Percentiles rank a stretch among this genome's conserved stretches.
These are phyloP conservation scores for Veloporphyrellus conicus DNA, from an alignment of 1,284 basidiomycete genomes.

Conservation along the genomic window DNA sequence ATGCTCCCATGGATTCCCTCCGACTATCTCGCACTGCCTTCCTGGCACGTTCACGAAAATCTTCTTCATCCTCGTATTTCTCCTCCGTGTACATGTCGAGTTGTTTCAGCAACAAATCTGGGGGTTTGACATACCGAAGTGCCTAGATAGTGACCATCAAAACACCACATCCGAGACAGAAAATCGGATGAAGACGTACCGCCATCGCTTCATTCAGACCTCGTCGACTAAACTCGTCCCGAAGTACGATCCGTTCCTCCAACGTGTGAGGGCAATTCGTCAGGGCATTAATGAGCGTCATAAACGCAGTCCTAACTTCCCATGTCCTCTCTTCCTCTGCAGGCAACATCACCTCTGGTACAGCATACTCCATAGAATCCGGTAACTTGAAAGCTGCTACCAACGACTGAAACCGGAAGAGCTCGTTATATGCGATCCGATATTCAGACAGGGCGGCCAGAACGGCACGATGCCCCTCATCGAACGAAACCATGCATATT, in stretches of 20 bases:
- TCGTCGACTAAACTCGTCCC: conserved; percentile 77
- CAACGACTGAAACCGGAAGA: conserved; percentile 77
- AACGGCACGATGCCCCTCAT: conserved; percentile 71
- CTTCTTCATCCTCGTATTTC: conserved; percentile 84
- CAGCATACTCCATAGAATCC: conserved; percentile 38
- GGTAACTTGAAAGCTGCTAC: conserved; percentile 62
- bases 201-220: conserved; percentile 81
- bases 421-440: conserved; percentile 64
- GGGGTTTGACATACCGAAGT: conserved; percentile 71
- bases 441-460: conserved; percentile 79
- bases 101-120: conserved; percentile 70
- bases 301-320: conserved; percentile 75
- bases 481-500: conserved; percentile 70
- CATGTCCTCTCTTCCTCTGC: conserved; percentile 66
- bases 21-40: conserved; percentile 39
- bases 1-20: conserved; percentile 37
- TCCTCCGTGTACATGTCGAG: conserved; percentile 82
- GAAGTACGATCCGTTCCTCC: conserved; percentile 72
- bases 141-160: conserved; percentile 41
- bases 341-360: conserved; percentile 38
- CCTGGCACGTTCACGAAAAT: conserved; percentile 63
- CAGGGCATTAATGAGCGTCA: conserved; percentile 79
- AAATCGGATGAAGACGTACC: conserved; percentile 48
- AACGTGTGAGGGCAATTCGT: conserved; percentile 73
- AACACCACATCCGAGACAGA: background rate